A percentile compares a stretch with the other conserved stretches of the same genome.
phyloP scores from a whole-genome alignment of 2,329 filamentous ascomycete species.

The Elsinoe australis region DNA sequence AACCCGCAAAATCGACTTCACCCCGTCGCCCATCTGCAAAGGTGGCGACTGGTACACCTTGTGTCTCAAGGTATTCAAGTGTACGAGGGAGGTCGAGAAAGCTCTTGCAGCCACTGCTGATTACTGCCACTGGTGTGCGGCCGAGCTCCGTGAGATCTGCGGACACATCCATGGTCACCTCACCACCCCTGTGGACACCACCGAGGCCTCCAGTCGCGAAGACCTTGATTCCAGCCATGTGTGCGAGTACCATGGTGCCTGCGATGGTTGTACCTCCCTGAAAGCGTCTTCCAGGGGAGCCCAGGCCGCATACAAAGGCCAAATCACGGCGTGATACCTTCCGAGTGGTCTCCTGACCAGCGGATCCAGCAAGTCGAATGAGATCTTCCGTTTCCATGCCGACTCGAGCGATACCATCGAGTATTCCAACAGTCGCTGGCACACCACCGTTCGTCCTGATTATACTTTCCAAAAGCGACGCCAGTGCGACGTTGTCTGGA shows the following conservation, averaged over 20 bases:
- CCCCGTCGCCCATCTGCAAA: slow-evolving; percentile 74
- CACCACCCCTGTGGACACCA: slow-evolving; percentile 83
- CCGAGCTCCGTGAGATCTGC: slow-evolving; percentile 93
- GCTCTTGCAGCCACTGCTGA: slow-evolving; percentile 89
- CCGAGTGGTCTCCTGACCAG: slow-evolving; percentile 55
- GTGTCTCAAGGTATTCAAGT: slow-evolving; percentile 68
- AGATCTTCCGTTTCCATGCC: slow-evolving; percentile 69
- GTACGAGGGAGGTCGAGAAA: slow-evolving; percentile 90
- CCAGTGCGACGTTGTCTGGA: slow-evolving; percentile 65
- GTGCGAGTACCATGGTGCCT: slow-evolving; percentile 83
- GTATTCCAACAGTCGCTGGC: slow-evolving; percentile 82
- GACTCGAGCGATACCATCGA: slow-evolving; percentile 74
- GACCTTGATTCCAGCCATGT: slow-evolving; percentile 78
- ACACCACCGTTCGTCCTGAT: slow-evolving; percentile 74
- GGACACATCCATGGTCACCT: slow-evolving; percentile 84
- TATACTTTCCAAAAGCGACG: slow-evolving; percentile 70
- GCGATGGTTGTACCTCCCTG: slow-evolving; percentile 91
- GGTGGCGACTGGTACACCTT: slow-evolving; percentile 74
- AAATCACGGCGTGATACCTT: slow-evolving; percentile 88
- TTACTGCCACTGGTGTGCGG: slow-evolving; percentile 76
- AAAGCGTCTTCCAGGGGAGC: slow-evolving; percentile 57
- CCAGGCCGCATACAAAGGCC: slow-evolving; percentile 68
- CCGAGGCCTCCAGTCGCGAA: slow-evolving; percentile 94
- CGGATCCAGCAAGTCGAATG: slow-evolving; percentile 52
- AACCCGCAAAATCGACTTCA: slow-evolving; percentile 78